Evolutionary conservation across 2,329 filamentous ascomycete species (phyloP), one percentile per base, ranked within the genome.

Genomic region (Ceratocystiopsis minuta): DNA sequence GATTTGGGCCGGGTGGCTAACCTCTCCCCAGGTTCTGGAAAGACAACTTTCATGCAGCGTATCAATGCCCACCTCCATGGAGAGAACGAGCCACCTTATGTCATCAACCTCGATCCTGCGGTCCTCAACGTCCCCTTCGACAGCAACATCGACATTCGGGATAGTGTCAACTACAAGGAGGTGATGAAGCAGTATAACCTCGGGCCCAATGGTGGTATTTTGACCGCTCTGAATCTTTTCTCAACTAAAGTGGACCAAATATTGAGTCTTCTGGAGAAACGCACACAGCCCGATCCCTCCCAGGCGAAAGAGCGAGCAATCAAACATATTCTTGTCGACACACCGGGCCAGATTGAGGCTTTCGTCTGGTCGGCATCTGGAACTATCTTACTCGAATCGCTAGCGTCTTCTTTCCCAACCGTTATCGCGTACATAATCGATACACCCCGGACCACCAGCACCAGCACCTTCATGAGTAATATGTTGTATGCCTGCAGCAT

Each of bases 151-250:
- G 90, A 98, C 62, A 98, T 98, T 52, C 85, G 92, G 54, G 90
- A 98, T 62, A 90, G 83, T 20, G 88, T 98, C 59, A 95, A 98
- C 70, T 98, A 98, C 68, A 90, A 94, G 59, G 88, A 98, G 62
- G 90, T 98, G 49, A 98, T 98, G 92, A 92, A 88, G 63, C 87
- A 96, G 63, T 96, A 95, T 61, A 95, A 95, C 56, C 73, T 98
- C 0, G 90, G 90, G 0, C 90, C 90, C 10, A 98, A 98, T 64
- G 90, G 90, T 41, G 92, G 87, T 38, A 98, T 98, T 54, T 65
- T 98, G 51, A 98, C 92, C 2, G 90, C 83, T 12, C 66, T 98
- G 39, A 98, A 98, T 58, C 73, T 98, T 20, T 98, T 98, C 59
- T 85, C 87, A 36, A 98, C 92, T 44, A 98, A 98, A 60, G 85